These are phyloP conservation scores for Aspergillus phoenicis DNA, from an alignment of 2,329 filamentous ascomycete genomes.

Conservation along the genomic window DNA sequence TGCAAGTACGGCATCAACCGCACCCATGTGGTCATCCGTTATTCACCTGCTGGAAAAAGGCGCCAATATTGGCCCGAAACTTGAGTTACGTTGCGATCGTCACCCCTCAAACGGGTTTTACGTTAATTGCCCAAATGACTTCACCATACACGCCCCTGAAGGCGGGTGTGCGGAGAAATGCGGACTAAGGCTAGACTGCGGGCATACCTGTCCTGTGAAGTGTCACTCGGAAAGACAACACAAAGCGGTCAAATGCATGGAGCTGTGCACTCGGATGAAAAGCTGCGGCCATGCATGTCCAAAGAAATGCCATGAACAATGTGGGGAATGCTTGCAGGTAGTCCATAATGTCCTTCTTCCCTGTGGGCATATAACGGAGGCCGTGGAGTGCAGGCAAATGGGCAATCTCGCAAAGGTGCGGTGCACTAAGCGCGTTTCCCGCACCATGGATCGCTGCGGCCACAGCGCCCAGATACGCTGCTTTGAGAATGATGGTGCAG, in stretches of 20 bases:
- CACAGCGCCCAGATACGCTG: constrained; percentile 5
- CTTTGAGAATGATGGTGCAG: neutral
- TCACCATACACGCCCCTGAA: constrained; percentile 6
- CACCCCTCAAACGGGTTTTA: neutral
- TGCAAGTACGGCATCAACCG: constrained; percentile 13
- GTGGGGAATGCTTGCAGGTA: constrained; percentile 7
- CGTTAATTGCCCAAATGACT: constrained; percentile 9
- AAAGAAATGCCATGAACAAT: constrained; percentile 15
- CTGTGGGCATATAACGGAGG: constrained; percentile 11
- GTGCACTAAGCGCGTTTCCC: neutral
- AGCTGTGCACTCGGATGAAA: constrained; percentile 10
- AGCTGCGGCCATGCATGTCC: constrained; percentile 16
- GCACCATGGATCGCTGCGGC: constrained; percentile 1
- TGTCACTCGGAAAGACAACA: constrained; percentile 18
- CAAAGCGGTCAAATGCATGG: constrained; percentile 11
- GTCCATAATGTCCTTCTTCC: constrained; percentile 5
- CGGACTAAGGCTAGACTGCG: constrained; percentile 9
- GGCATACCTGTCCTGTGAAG: constrained; percentile 16
- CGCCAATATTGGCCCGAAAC: constrained; percentile 6
- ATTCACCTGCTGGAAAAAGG: neutral
- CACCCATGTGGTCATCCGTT: constrained; percentile 20
- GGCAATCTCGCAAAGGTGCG: neutral
- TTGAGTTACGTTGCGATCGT: constrained; percentile 16
- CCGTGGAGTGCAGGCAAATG: constrained; percentile 7
- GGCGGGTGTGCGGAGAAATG: constrained; percentile 13